These are phyloP conservation scores for Iris pallida DNA, from an alignment of 116 monocot genomes.

Conservation along the genomic window DNA sequence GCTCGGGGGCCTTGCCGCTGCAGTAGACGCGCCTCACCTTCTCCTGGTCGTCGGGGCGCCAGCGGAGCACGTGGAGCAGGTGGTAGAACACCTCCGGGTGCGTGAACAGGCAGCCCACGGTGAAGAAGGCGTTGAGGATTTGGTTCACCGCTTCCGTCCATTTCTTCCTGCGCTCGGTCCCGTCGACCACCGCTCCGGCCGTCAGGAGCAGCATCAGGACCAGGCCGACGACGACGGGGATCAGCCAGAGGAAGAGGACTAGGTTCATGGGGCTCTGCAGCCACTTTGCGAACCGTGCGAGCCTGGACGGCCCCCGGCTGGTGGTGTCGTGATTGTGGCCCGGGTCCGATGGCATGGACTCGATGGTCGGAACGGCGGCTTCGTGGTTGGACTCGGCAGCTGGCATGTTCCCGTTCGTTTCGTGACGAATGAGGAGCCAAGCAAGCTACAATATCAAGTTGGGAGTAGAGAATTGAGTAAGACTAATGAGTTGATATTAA, in stretches of 20 bases:
- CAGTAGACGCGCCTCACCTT: constrained; percentile 12
- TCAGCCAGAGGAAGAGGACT: constrained; percentile 23
- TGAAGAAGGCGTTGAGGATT: constrained; percentile 27
- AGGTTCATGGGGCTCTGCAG: constrained; percentile 14
- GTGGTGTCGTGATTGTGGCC: background rate
- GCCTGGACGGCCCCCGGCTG: background rate
- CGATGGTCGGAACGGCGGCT: background rate
- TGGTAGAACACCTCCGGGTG: constrained; percentile 23
- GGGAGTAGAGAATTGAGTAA: too few species aligned
- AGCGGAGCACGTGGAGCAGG: constrained; percentile 10
- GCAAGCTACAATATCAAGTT: background rate
- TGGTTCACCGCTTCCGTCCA: constrained; percentile 23
- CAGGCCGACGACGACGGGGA: constrained; percentile 17
- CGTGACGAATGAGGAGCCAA: background rate
- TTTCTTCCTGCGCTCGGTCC: constrained; percentile 6
- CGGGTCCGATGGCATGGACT: too few species aligned
- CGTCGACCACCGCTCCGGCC: constrained; percentile 17
- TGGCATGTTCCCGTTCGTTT: too few species aligned
- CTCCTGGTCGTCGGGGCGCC: constrained; percentile 2
- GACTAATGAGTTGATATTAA: too few species aligned
- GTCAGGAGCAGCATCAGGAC: constrained; percentile 17
- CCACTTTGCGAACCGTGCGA: constrained; percentile 16
- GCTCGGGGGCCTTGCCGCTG: constrained; percentile 6
- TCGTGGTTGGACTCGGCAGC: too few species aligned
- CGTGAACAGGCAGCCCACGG: constrained; percentile 18